Conservation (phyloP, 1,284 basidiomycete genomes). For the Ceratobasidium sp. region DNA sequence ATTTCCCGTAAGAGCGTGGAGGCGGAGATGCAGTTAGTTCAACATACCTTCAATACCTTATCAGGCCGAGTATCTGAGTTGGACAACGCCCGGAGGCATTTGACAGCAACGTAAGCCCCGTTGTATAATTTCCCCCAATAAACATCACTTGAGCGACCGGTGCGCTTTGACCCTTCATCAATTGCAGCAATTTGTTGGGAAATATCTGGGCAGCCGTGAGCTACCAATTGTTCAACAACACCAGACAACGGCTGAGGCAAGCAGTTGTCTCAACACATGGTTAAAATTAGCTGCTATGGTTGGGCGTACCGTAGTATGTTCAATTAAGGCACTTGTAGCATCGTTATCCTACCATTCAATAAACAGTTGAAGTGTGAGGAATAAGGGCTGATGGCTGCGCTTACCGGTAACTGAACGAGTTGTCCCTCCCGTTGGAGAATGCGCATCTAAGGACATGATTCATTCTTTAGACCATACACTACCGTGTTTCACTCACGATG, state of each 20-base stretch:
- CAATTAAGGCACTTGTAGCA: background rate
- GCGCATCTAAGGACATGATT: background rate
- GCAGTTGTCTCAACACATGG: background rate
- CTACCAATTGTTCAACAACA: conserved; percentile 20
- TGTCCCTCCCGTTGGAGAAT: conserved; percentile 33
- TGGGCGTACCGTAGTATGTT: conserved; percentile 25
- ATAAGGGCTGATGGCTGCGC: too few relatives aligned
- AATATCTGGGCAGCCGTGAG: conserved; percentile 23
- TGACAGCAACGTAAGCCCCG: conserved; percentile 18
- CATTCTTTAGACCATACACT: background rate
- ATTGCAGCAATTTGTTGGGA: conserved; percentile 2
- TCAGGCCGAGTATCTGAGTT: conserved; percentile 31
- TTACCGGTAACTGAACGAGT: background rate
- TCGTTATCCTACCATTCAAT: background rate
- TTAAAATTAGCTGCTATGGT: background rate
- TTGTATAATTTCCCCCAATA: conserved; percentile 13
- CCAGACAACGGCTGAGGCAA: conserved; percentile 12
- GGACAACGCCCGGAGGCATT: conserved; percentile 22
- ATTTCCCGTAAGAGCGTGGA: background rate
- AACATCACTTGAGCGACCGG: conserved; percentile 19
- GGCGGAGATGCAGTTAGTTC: background rate
- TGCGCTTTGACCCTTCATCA: conserved; percentile 15
- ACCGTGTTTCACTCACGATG: background rate
- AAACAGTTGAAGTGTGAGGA: background rate
- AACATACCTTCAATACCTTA: conserved; percentile 29